phyloP scores from a whole-genome alignment of 441 rosid genomes.

The Eruca vesicaria region DNA sequence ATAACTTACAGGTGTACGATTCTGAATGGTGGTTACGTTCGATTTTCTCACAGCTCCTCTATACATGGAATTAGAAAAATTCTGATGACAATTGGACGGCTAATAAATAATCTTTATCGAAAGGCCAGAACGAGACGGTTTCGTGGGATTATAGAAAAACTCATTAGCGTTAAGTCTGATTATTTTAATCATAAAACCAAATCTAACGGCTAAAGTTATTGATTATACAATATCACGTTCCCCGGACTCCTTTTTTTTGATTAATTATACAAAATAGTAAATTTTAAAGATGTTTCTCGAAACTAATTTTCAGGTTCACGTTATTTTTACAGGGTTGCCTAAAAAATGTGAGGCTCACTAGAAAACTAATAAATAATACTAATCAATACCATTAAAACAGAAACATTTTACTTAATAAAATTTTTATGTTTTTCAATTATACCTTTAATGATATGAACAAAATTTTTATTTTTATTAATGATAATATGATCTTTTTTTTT shows the following conservation, averaged over 20 bases:
- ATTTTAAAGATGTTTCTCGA: not conserved
- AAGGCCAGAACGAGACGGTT: conserved; percentile 23
- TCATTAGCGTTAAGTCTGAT: not conserved
- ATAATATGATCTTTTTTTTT: no score
- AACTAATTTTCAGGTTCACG: not conserved
- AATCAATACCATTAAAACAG: no score
- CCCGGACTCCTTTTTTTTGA: not conserved
- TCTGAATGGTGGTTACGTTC: not conserved
- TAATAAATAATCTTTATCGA: not conserved
- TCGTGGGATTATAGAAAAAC: conserved; percentile 24
- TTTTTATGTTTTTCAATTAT: no score
- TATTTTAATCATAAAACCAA: not conserved
- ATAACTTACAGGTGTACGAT: not conserved
- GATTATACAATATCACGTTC: conserved; percentile 14
- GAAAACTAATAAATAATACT: no score
- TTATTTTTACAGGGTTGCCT: not conserved
- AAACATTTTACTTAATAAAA: no score
- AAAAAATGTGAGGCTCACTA: not conserved
- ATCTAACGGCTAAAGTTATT: conserved; percentile 21
- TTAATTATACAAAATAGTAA: not conserved
- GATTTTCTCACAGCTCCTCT: not conserved
- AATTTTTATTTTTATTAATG: no score
- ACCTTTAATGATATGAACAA: no score
- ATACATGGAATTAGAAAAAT: not conserved
- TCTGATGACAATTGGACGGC: not conserved